Conservation (phyloP, 495 filamentous ascomycete genomes). For the Lepidopterella palustris region DNA sequence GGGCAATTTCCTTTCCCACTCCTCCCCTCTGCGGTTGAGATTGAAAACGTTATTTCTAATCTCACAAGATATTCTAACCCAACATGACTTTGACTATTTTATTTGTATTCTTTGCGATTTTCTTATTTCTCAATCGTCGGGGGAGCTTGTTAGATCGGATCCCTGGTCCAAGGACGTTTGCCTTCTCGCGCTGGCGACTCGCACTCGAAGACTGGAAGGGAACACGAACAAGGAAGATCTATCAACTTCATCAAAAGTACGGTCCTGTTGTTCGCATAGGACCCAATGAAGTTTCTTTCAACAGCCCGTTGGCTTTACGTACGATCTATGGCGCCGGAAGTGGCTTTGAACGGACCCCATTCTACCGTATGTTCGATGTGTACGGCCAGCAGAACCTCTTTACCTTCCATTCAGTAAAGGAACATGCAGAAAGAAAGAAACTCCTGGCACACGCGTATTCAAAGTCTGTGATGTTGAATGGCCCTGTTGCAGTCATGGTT, state of each 20-base stretch:
- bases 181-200: constrained; percentile 25
- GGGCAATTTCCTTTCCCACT: too few relatives aligned
- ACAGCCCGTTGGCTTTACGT: constrained; percentile 9
- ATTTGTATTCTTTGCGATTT: too few relatives aligned
- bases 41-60: too few relatives aligned
- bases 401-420: constrained; percentile 29
- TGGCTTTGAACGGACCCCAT: constrained; percentile 36
- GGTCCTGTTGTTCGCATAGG: constrained; percentile 41
- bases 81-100: too few relatives aligned
- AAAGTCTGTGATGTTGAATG: constrained; percentile 34
- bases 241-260: constrained; percentile 36
- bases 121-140: too few relatives aligned
- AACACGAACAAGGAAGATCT: constrained; percentile 31
- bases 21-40: too few relatives aligned
- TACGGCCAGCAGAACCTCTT: constrained; percentile 40
- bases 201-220: constrained; percentile 35
- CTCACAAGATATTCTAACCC: too few relatives aligned
- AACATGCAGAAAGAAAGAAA: constrained; percentile 41
- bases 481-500: constrained; percentile 20
- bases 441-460: constrained; percentile 39
- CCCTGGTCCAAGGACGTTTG: background rate
- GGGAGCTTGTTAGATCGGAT: too few relatives aligned
- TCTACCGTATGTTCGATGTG: constrained; percentile 43
- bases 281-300: constrained; percentile 40
- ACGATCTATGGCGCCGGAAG: constrained; percentile 42